Evolutionary conservation across 441 rosid species (phyloP), one percentile per base, ranked within the genome.

Genomic region (Pelargonium fulgidum): DNA sequence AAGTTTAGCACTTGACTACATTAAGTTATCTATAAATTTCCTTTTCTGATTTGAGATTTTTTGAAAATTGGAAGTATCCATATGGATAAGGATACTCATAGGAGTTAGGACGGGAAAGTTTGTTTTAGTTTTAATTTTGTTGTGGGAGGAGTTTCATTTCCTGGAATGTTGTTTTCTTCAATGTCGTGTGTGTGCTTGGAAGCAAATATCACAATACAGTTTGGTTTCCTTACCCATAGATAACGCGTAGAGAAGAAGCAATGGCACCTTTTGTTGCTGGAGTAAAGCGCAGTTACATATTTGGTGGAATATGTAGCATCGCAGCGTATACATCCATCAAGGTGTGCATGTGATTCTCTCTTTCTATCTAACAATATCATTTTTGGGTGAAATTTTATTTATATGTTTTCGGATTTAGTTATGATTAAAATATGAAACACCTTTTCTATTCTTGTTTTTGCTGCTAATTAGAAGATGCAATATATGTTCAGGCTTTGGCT

Each of bases 221-320:
- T 58, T 45, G 36, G 9, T 54, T 66, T 72, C 48, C 61, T 26
- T 67, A 24, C 20, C 19, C 20, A 64, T 73, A 95, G 98, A 91
- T 95, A 79, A 90, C 96, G 12, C 90, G 91, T 42, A 83, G 97
- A 81, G 99, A 95, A 54, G 99, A 95, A 73, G 96, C 87, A 81
- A 89, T 92, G 86, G 88, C 93, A n/a, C 98, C 95, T 76, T 95
- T 89, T 79, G 83, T 92, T 70, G 81, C 90, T 0, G 84, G 77
- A 72, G 83, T 68, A 65, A 95, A 87, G 81, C 87, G 87, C 64
- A 90, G 81, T 82, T 95, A 90, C 78, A 87, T 95, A 73, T 95
- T 92, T 79, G 97, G 98, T 79, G 99, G 99, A 80, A 91, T 95
- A 68, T 89, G 96, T 78, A 77, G 90, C 68, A 65, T 87, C 75